A percentile compares a stretch with the other conserved stretches of the same genome.
Evolutionary conservation across 768 basidiomycete genomes (phyloP).

Genomic region (Gyrodon lividus): DNA sequence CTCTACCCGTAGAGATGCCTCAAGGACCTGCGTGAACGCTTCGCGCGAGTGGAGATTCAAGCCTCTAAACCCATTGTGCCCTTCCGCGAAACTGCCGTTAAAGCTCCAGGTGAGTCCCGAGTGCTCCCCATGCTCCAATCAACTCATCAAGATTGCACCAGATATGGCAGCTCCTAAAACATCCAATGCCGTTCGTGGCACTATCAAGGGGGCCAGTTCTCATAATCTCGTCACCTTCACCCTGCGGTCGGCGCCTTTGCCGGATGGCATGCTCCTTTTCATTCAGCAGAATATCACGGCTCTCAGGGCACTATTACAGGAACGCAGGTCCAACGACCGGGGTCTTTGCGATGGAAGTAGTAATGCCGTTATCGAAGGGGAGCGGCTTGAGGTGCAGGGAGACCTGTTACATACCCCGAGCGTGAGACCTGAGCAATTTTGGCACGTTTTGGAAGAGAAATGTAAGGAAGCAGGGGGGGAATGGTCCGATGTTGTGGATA

Average conservation of each 20-base stretch:
- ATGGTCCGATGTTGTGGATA: constrained; percentile 71
- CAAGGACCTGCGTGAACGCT: constrained; percentile 93
- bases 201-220: constrained; percentile 65
- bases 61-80: constrained; percentile 96
- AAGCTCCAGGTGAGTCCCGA: constrained; percentile 55
- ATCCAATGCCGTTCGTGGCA: constrained; percentile 68
- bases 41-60: constrained; percentile 90
- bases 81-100: constrained; percentile 92
- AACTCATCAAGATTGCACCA: constrained; percentile 26
- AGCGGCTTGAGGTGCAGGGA: constrained; percentile 47
- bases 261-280: constrained; percentile 68
- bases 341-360: constrained; percentile 14
- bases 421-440: constrained; percentile 76
- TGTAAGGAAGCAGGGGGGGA: constrained; percentile 70
- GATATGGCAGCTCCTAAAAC: constrained; percentile 90
- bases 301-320: constrained; percentile 60
- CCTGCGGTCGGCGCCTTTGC: constrained; percentile 80
- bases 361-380: constrained; percentile 31
- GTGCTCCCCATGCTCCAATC: background rate
- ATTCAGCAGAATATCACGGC: constrained; percentile 68
- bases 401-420: constrained; percentile 61
- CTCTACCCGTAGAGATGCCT: constrained; percentile 71
- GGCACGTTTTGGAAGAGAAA: constrained; percentile 62
- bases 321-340: constrained; percentile 40
- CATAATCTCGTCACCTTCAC: constrained; percentile 77